These are phyloP conservation scores for Dendrostoma leiphaemia DNA, from an alignment of 2,329 filamentous ascomycete species.

Conservation along the genomic window DNA sequence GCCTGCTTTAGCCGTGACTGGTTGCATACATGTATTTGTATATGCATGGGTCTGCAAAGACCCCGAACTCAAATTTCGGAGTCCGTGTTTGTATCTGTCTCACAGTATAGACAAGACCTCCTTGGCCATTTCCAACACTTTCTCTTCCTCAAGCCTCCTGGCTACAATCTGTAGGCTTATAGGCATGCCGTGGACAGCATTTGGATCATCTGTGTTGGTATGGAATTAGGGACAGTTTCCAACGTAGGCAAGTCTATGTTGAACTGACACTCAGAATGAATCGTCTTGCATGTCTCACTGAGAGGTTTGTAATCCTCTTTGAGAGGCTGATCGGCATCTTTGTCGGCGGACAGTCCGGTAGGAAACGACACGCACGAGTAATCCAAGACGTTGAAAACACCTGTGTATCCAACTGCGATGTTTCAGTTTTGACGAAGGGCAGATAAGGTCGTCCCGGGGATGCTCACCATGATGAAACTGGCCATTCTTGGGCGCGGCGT, in stretches of 20 bases:
- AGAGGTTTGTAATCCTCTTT: constrained; percentile 32
- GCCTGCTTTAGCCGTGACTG: no score
- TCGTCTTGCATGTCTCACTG: constrained; percentile 33
- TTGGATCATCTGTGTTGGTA: constrained; percentile 33
- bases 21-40: no score
- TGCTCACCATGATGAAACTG: constrained; percentile 41
- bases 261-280: constrained; percentile 42
- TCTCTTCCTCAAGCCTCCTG: constrained; percentile 40
- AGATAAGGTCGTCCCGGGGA: accelerated
- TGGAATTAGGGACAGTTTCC: neutral
- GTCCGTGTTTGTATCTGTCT: no score
- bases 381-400: constrained; percentile 49
- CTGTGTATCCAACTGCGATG: constrained; percentile 42
- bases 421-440: neutral
- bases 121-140: constrained; percentile 33
- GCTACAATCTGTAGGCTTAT: constrained; percentile 41
- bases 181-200: constrained; percentile 39
- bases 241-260: neutral
- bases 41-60: no score
- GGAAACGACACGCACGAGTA: constrained; percentile 48
- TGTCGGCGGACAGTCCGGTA: constrained; percentile 39
- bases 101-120: constrained; percentile 20
- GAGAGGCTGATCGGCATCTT: constrained; percentile 32
- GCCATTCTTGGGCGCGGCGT: constrained; percentile 40
- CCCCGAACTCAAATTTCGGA: no score